Percentiles rank a stretch among this genome's conserved stretches.
These are phyloP conservation scores for Knufia fluminis DNA, from an alignment of 2,329 filamentous ascomycete genomes.

Conservation along the genomic window DNA sequence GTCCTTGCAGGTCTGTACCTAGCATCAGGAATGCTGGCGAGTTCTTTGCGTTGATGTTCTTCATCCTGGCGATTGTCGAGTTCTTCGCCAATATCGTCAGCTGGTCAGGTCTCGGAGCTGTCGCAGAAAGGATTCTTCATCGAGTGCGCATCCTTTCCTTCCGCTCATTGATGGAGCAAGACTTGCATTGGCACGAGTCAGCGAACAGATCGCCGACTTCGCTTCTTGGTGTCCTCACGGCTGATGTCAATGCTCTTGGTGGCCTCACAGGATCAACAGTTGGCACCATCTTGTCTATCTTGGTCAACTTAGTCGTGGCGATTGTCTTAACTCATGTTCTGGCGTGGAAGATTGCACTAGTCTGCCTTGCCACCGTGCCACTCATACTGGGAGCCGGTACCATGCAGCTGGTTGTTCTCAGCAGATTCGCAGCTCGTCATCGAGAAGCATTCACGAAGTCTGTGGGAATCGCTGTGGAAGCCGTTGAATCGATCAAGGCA, in stretches of 20 bases:
- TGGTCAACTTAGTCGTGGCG: constrained; percentile 58
- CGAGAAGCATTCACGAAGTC: constrained; percentile 43
- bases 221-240: constrained; percentile 59
- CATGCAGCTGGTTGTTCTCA: constrained; percentile 53
- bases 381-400: constrained; percentile 60
- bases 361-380: constrained; percentile 60
- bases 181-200: constrained; percentile 57
- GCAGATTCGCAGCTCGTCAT: constrained; percentile 48
- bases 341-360: constrained; percentile 67
- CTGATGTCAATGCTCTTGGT: constrained; percentile 57
- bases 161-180: constrained; percentile 17
- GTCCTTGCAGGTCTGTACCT: constrained; percentile 41
- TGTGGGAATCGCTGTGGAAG: constrained; percentile 43
- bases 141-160: constrained; percentile 17
- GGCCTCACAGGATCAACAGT: constrained; percentile 47
- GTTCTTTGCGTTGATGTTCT: constrained; percentile 51
- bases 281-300: constrained; percentile 71
- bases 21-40: constrained; percentile 42
- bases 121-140: constrained; percentile 16
- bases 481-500: constrained; percentile 44
- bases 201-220: constrained; percentile 51
- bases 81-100: constrained; percentile 52
- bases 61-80: constrained; percentile 51
- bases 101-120: constrained; percentile 34
- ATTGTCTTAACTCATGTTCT: constrained; percentile 62